Conservation (phyloP, 192 early-diverging fungal genomes). For the Backusella psychrophila region DNA sequence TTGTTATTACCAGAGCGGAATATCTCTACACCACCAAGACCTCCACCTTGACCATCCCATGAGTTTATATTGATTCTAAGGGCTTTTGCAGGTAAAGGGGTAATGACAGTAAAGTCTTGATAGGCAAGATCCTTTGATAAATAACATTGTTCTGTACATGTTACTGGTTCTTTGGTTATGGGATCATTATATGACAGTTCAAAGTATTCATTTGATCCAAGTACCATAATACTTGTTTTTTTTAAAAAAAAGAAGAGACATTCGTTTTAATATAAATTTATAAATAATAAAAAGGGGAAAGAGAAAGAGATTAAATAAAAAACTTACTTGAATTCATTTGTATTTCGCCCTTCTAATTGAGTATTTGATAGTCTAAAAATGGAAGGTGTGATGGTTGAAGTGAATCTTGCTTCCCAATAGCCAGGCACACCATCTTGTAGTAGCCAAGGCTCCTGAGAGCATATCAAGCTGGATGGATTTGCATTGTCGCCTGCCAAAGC, state of each 20-base stretch:
- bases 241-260: not conserved
- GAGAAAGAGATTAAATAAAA: not conserved
- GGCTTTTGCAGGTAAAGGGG: constrained; percentile 41
- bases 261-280: not conserved
- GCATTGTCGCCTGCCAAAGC: constrained; percentile 33
- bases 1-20: constrained; percentile 30
- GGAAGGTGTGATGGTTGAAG: constrained; percentile 53
- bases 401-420: constrained; percentile 63
- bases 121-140: constrained; percentile 37
- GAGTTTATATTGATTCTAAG: constrained; percentile 47
- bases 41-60: constrained; percentile 36
- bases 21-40: constrained; percentile 27
- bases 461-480: constrained; percentile 37
- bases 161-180: constrained; percentile 33
- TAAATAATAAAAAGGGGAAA: not conserved
- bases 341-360: constrained; percentile 56
- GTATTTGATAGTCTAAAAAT: constrained; percentile 69
- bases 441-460: constrained; percentile 60
- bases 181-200: constrained; percentile 67
- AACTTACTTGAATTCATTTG: constrained; percentile 55
- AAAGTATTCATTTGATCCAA: constrained; percentile 51
- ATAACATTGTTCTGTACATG: constrained; percentile 37
- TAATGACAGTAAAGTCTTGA: constrained; percentile 47
- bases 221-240: constrained; percentile 49
- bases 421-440: constrained; percentile 65